These are phyloP conservation scores for Penicillium hesseltinei DNA, from an alignment of 2,329 filamentous ascomycete genomes.

Conservation along the genomic window DNA sequence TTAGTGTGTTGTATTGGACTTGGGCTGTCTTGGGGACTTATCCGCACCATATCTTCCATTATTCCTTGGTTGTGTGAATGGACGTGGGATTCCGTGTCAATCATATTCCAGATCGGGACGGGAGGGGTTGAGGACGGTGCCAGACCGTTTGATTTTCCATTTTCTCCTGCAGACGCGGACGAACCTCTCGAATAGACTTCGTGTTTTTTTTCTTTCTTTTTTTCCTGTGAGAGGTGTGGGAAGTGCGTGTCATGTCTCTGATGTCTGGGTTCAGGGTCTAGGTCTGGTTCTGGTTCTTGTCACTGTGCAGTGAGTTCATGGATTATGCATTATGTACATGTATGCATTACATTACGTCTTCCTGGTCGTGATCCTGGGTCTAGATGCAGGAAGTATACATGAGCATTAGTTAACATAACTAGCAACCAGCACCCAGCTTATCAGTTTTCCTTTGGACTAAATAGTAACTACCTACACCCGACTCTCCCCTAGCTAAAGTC, in stretches of 20 bases:
- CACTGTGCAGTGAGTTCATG: not conserved
- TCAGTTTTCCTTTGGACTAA: too few relatives aligned
- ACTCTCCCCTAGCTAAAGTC: not conserved
- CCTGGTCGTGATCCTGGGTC: not conserved
- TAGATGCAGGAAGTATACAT: not conserved
- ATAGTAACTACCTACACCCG: not conserved
- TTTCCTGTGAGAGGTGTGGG: not conserved
- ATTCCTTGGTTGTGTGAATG: not conserved
- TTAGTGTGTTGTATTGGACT: not conserved
- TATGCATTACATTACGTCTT: not conserved
- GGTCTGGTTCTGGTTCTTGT: not conserved
- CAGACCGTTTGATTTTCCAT: slow-evolving; percentile 11
- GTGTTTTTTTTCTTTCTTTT: not conserved
- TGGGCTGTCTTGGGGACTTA: not conserved
- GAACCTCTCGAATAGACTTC: slow-evolving; percentile 20
- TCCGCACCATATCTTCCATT: not conserved
- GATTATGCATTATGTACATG: slow-evolving; percentile 1
- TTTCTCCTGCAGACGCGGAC: slow-evolving; percentile 9
- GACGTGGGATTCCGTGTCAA: not conserved
- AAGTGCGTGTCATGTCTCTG: not conserved
- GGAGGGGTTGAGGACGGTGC: not conserved
- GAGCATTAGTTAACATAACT: not conserved
- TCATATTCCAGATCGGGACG: not conserved
- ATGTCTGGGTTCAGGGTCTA: not conserved
- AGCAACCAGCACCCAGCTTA: not conserved